Conservation (phyloP, 495 filamentous ascomycete species). For the Cercophora sp. region DNA sequence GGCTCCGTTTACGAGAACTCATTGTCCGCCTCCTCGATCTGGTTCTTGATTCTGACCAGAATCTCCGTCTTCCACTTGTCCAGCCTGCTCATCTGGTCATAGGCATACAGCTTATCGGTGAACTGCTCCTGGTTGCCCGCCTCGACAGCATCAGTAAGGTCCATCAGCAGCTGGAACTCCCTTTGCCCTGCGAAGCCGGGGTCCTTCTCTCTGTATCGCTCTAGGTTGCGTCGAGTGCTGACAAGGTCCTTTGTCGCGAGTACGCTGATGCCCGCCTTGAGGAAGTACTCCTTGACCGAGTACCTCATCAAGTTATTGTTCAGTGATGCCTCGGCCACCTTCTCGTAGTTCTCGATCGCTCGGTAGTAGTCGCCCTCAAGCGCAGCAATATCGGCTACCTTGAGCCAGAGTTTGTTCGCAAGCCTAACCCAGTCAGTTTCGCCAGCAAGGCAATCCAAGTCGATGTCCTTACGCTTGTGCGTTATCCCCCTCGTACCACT, state of each 20-base stretch:
- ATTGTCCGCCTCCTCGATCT: conserved; percentile 69
- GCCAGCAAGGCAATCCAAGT: neutral
- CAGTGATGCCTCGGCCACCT: conserved; percentile 65
- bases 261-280: conserved; percentile 84
- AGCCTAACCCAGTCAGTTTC: conserved; percentile 46
- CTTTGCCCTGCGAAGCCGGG: conserved; percentile 66
- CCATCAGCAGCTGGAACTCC: conserved; percentile 74
- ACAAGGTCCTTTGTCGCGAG: conserved; percentile 74
- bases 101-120: conserved; percentile 80
- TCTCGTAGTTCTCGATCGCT: conserved; percentile 75
- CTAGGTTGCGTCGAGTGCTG: conserved; percentile 68
- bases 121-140: conserved; percentile 73
- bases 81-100: conserved; percentile 82
- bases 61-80: conserved; percentile 95
- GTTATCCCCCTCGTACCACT: conserved; percentile 83
- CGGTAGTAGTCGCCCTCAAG: conserved; percentile 76
- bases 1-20: conserved; percentile 47
- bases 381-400: conserved; percentile 81
- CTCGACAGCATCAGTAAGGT: conserved; percentile 68
- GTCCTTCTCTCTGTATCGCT: conserved; percentile 79
- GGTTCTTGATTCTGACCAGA: conserved; percentile 74
- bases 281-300: conserved; percentile 87
- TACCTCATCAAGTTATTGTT: conserved; percentile 83
- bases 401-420: conserved; percentile 86
- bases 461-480: conserved; percentile 65